These are phyloP conservation scores for Orychophragmus violaceus DNA, from an alignment of 345 rosid genomes.

Conservation along the genomic window DNA sequence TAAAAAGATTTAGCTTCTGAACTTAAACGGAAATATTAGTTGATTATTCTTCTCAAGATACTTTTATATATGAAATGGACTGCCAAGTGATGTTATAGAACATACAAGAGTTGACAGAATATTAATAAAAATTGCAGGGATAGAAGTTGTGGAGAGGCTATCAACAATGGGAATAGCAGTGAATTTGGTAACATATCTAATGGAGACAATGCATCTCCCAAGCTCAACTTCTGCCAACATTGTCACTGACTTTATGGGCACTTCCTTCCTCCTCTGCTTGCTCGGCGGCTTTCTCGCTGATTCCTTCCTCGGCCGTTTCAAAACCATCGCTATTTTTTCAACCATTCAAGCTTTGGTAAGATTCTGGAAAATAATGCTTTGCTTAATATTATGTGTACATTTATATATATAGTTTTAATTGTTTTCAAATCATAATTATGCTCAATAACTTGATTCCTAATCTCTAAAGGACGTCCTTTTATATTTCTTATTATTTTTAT, in stretches of 20 bases:
- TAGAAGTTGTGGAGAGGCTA: conserved; percentile 64
- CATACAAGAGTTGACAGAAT: neutral
- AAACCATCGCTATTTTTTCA: conserved; percentile 69
- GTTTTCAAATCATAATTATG: neutral
- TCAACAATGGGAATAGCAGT: conserved; percentile 73
- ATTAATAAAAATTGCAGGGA: conserved; percentile 28
- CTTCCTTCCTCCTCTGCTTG: conserved; percentile 59
- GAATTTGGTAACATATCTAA: conserved; percentile 67
- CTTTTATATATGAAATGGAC: neutral
- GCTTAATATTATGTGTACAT: neutral
- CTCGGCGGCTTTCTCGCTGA: conserved; percentile 75
- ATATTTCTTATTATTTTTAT: neutral
- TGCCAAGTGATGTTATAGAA: neutral
- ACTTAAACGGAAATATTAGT: neutral
- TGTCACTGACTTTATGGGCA: conserved; percentile 65
- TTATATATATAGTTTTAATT: neutral
- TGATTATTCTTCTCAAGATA: neutral
- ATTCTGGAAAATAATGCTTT: neutral
- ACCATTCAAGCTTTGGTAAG: conserved; percentile 50
- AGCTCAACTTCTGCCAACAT: conserved; percentile 60
- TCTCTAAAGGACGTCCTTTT: neutral
- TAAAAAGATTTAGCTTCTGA: neutral
- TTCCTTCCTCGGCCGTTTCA: conserved; percentile 58
- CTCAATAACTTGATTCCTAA: neutral
- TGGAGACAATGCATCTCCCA: conserved; percentile 56